Base-by-base conservation (phyloP, 345 rosid genomes). In the Psidium guajava region DNA sequence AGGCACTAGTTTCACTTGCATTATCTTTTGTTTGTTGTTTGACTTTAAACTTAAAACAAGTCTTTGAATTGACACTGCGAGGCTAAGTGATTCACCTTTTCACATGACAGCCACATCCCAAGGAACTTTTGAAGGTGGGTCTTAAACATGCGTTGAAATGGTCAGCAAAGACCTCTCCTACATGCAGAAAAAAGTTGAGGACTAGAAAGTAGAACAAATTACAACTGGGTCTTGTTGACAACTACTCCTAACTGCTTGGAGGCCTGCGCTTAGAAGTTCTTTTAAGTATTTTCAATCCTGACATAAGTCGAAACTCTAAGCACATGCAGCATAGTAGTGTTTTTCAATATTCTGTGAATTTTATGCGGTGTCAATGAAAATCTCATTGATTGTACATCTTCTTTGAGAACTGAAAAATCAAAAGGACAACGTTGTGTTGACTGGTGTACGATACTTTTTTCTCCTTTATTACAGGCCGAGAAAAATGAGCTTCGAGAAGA, bases 401-500 rank as follows among this genome's bases (percentile, higher is more conserved):
- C 77, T 9, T 69, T 24, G 11, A 36, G 49, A 83, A 18, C 53
- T 42, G 52, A 28, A 22, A 20, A 56, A 18, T 84, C 52, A 27
- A 49, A n/a, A 32, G 9, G 73, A 6, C 1, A 3, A 21, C 25
- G 1, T 27, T 32, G 25, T 40, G 57, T 9, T 50, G 21, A 84
- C 44, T 5, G 47, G 12, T 8, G 11, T 16, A 6, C 22, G 27
- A 59, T 84, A 49, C 58, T 49, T 44, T 83, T 55, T 54, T 47
- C 1, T 40, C 18, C 47, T 16, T 55, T 15, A 36, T 22, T 50
- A 82, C 88, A 97, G 99, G 93, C 91, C 25, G 99, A 97, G 93
- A 97, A 97, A 87, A 91, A 91, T 81, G 98, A 97, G 82, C 94
- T 97, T 83, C 92, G 98, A 7, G 96, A 95, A 83, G 99, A 97